Evolutionary conservation across 2,329 filamentous ascomycete genomes (phyloP), one percentile per base, ranked within the genome.

Genomic region (Epichloe uncinata): DNA sequence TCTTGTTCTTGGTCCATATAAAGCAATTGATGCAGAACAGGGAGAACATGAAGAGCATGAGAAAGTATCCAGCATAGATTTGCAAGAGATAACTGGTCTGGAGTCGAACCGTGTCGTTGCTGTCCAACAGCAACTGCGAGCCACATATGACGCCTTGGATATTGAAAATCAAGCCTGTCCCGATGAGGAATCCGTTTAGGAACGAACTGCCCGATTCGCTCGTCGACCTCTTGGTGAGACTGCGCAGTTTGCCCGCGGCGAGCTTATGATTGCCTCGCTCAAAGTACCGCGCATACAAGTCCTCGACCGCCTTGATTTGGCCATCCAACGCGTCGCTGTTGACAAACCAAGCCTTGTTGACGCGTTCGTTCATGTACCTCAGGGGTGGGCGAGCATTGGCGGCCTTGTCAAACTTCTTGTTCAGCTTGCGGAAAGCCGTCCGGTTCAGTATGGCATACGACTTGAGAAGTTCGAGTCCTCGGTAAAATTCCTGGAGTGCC

Each of bases 331-430:
- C 75, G 52, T 94, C 85, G 63, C 89, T 95, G 62, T 87, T 84
- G 40, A 96, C 91, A 60, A 98, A 98, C 76, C 87, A 88, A 1
- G 90, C 79, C 55, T 84, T 83, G 69, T 87, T 91, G 58, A 98
- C 89, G 62, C 91, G 91, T 58, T 96, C 90, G 34, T 83, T 84
- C 78, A 96, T 86, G 65, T 91, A 97, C 30, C 84, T 79, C 61
- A 85, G 77, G 0, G 84, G 77, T 0, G 87, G 87, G 11, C 84
- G 78, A 40, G 88, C 84, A 58, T 89, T 80, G 50, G 89, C 81
- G 2, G 85, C 81, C 69, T 97, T 98, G 73, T 97, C 90, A 63
- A 94, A 97, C 67, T 98, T 98, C 66, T 98, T 98, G 69, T 95
- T 96, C 62, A 98, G 88, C 66, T 98, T 98, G 34, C 90, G 83